Evolutionary conservation across 768 basidiomycete species (phyloP).

Genomic region (Boletus pseudo-olivaceus): DNA sequence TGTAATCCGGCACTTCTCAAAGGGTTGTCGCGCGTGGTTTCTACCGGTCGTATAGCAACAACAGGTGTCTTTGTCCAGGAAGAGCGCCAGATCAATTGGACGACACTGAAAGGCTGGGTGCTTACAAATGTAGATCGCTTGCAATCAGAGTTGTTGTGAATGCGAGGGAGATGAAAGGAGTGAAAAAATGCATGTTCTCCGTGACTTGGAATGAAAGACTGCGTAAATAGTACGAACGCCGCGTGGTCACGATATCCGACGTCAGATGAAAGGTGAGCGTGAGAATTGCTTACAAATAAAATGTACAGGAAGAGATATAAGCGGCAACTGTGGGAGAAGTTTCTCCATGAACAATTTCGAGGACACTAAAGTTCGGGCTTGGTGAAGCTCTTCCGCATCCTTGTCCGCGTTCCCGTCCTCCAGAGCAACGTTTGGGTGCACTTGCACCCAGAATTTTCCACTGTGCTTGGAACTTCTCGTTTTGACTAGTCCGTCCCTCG

Average conservation of each 20-base stretch:
- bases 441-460: conserved; percentile 32
- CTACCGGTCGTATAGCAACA: conserved; percentile 3
- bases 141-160: background rate
- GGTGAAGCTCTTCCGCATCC: conserved; percentile 79
- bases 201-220: conserved; percentile 1
- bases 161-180: conserved; percentile 9
- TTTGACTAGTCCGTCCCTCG: conserved; percentile 42
- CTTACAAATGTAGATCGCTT: background rate
- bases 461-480: conserved; percentile 35
- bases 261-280: conserved; percentile 26
- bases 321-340: background rate
- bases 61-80: background rate
- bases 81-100: background rate
- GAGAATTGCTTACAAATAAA: conserved; percentile 44
- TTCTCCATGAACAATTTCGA: conserved; percentile 62
- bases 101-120: background rate
- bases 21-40: background rate
- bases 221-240: too few relatives aligned
- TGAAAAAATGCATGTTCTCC: background rate
- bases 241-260: too few relatives aligned
- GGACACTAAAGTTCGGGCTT: conserved; percentile 93
- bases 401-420: conserved; percentile 95
- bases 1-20: background rate
- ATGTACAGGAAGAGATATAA: conserved; percentile 27
- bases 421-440: conserved; percentile 49